Evolutionary conservation across 2,329 filamentous ascomycete species (phyloP).

Genomic region (Coniosporium tulheliwenetii): DNA sequence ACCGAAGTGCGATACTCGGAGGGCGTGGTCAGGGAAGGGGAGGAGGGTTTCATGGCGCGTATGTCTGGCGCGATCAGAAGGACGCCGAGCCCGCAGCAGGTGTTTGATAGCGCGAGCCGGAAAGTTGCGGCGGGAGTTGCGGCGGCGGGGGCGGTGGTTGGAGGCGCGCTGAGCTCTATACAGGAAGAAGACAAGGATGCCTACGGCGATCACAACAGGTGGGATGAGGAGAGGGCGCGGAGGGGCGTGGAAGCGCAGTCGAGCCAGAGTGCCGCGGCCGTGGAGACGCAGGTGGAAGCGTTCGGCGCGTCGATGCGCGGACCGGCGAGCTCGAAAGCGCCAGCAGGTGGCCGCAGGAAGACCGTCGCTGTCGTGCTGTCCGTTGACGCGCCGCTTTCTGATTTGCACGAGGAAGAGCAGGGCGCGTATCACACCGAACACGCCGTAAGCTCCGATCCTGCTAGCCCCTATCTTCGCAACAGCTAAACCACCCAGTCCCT

Average conservation of each 20-base stretch:
- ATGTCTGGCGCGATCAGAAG: conserved; percentile 69
- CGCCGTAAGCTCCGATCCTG: conserved; percentile 45
- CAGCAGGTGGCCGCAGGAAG: conserved; percentile 28
- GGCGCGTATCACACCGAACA: conserved; percentile 52
- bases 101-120: conserved; percentile 71
- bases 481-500: conserved; percentile 35
- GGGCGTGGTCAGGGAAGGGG: conserved; percentile 9
- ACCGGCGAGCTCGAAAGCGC: conserved; percentile 5
- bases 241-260: conserved; percentile 22
- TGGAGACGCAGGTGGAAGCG: conserved; percentile 15
- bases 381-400: conserved; percentile 49
- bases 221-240: conserved; percentile 78
- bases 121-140: conserved; percentile 68
- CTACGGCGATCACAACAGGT: conserved; percentile 61
- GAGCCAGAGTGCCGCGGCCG: conserved; percentile 17
- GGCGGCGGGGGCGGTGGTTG: conserved; percentile 67
- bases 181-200: conserved; percentile 62
- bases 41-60: conserved; percentile 52
- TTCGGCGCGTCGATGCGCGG: conserved; percentile 5
- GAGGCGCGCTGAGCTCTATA: conserved; percentile 68
- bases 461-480: neutral
- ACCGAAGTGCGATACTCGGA: conserved; percentile 9
- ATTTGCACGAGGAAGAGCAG: conserved; percentile 37
- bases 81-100: conserved; percentile 75
- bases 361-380: conserved; percentile 82